Conservation (phyloP, 225 moss, liverwort and hornwort genomes). For the Marchantia paleacea region DNA sequence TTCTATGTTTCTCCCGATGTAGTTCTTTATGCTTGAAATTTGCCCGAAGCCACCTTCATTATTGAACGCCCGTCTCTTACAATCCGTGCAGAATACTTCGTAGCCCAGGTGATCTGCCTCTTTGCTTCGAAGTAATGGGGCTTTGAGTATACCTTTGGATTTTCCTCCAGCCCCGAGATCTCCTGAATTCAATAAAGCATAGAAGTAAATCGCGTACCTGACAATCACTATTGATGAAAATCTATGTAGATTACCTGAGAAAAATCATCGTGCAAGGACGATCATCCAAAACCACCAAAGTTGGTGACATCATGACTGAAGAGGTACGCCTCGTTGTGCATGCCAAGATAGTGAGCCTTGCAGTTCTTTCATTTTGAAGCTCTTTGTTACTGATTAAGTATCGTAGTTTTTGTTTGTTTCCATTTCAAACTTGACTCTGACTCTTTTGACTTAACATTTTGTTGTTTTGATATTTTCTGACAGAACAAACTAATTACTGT, state of each 20-base stretch:
- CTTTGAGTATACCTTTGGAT: not conserved
- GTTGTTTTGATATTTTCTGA: not conserved
- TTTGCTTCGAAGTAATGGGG: not conserved
- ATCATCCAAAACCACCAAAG: constrained; percentile 91
- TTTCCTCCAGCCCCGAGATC: not conserved
- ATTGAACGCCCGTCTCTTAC: not conserved
- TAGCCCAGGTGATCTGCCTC: not conserved
- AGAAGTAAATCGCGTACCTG: not conserved
- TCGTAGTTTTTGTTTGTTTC: no score
- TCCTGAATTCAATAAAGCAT: not conserved
- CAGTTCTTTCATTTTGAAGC: no score
- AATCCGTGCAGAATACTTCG: not conserved
- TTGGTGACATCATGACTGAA: constrained; percentile 96
- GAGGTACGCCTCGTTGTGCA: constrained; percentile 45
- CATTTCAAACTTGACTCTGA: not conserved
- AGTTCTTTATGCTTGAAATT: no score
- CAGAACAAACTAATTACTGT: constrained; percentile 99
- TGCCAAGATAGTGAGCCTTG: not conserved
- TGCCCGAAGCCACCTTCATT: no score
- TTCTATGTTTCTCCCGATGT: no score
- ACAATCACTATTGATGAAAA: not conserved
- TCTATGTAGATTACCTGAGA: constrained; percentile 70
- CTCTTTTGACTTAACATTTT: no score
- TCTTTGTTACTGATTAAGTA: no score
- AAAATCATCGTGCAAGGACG: constrained; percentile 96